Evolutionary conservation across 257 asterid genomes (phyloP).

Genomic region (Jacaranda copaia): DNA sequence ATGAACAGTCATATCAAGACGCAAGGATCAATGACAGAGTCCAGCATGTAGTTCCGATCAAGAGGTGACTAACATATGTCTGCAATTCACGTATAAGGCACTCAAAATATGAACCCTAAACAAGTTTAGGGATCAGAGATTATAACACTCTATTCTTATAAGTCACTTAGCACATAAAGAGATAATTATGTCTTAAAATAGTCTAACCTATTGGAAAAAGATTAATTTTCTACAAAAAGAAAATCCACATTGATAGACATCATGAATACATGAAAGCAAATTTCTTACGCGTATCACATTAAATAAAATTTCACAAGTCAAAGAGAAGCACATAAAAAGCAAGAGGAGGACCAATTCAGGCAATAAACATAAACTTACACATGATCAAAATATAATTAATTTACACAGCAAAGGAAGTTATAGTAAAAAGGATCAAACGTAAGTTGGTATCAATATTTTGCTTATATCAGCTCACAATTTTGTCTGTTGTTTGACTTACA

Average conservation of each 20-base stretch:
- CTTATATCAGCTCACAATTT: conserved; percentile 11
- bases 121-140: conserved; percentile 54
- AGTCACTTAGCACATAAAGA: conserved; percentile 23
- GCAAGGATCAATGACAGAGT: conserved; percentile 60
- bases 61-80: conserved; percentile 62
- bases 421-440: conserved; percentile 6
- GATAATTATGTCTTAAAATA: background rate
- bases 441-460: background rate
- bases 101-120: conserved; percentile 69
- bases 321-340: background rate
- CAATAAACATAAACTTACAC: conserved; percentile 11
- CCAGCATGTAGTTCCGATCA: conserved; percentile 69
- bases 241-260: conserved; percentile 1
- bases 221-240: background rate
- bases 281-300: conserved; percentile 8
- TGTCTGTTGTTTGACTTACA: conserved; percentile 2
- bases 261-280: background rate
- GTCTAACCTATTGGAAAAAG: background rate
- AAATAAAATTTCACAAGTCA: background rate
- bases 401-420: conserved; percentile 3
- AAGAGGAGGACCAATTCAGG: background rate
- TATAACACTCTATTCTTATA: conserved; percentile 31
- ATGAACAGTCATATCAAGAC: conserved; percentile 72
- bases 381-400: background rate
- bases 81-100: conserved; percentile 67